These are phyloP conservation scores for Pyrus hybrid DNA, from an alignment of 331 rosid genomes.

Conservation along the genomic window DNA sequence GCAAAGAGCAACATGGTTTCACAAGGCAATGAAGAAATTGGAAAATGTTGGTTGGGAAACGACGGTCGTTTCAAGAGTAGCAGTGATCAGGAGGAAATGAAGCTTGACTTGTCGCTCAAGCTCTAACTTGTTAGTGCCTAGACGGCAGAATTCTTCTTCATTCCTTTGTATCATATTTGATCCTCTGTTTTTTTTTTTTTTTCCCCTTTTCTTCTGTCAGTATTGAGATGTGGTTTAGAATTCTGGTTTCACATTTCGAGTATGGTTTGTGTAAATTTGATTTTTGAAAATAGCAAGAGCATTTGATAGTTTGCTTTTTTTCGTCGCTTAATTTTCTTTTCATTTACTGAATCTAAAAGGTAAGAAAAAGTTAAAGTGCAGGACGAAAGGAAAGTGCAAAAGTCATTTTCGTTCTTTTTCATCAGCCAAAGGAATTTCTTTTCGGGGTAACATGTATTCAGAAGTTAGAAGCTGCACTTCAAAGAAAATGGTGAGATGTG, in stretches of 20 bases:
- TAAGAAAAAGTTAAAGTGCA: too few species aligned
- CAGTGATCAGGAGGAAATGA: conserved; percentile 33
- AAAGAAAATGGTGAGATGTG: too few species aligned
- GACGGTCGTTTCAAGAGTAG: conserved; percentile 12
- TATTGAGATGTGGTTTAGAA: neutral
- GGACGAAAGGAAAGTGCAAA: too few species aligned
- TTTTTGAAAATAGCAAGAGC: neutral
- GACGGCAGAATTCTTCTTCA: neutral
- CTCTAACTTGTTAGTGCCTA: conserved; percentile 20
- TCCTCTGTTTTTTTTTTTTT: neutral
- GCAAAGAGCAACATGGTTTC: conserved; percentile 13
- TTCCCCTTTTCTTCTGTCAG: neutral
- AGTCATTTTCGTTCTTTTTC: neutral
- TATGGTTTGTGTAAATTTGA: neutral
- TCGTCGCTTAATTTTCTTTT: too few species aligned
- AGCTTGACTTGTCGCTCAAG: conserved; percentile 65
- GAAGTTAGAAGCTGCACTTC: too few species aligned
- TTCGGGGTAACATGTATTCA: too few species aligned
- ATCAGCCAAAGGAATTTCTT: neutral
- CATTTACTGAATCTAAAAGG: too few species aligned
- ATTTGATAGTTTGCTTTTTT: neutral
- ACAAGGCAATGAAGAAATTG: conserved; percentile 20
- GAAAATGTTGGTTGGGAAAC: conserved; percentile 24
- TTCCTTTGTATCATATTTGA: neutral
- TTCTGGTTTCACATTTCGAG: neutral